Percentiles rank a stretch among this genome's conserved stretches.
phyloP scores from a whole-genome alignment of 2,329 filamentous ascomycete species.

The Chrysosporium queenslandicum region DNA sequence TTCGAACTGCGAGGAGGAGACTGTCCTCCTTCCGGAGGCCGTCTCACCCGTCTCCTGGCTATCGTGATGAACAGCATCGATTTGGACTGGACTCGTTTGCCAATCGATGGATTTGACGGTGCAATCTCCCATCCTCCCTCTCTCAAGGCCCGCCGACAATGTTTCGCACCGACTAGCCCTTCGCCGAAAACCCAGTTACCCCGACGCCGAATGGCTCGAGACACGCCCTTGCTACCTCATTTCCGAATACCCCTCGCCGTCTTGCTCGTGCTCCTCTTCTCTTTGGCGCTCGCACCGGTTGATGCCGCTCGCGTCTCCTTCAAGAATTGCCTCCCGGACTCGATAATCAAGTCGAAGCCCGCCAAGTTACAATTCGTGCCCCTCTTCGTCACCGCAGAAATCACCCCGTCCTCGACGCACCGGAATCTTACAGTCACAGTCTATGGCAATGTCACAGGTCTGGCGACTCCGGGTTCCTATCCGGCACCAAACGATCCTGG shows the following conservation, averaged over 20 bases:
- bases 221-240: not conserved
- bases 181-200: not conserved
- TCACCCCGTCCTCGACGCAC: constrained; percentile 45
- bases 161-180: not conserved
- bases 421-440: constrained; percentile 58
- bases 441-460: constrained; percentile 84
- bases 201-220: constrained; percentile 7
- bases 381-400: constrained; percentile 51
- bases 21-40: constrained; percentile 17
- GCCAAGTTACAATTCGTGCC: constrained; percentile 70
- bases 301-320: constrained; percentile 62
- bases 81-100: not conserved
- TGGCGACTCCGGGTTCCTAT: constrained; percentile 46
- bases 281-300: constrained; percentile 21
- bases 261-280: constrained; percentile 5
- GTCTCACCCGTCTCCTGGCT: constrained; percentile 9
- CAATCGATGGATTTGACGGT: not conserved
- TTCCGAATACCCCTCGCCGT: not conserved
- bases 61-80: constrained; percentile 12
- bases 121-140: not conserved
- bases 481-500: constrained; percentile 50
- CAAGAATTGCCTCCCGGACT: constrained; percentile 65
- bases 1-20: constrained; percentile 12
- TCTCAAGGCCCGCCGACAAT: constrained; percentile 1
- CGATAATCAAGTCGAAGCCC: constrained; percentile 50